A percentile compares a stretch with the other conserved stretches of the same genome.
Evolutionary conservation across 192 early-diverging fungal genomes (phyloP).

Genomic region (Lobosporangium transversale): DNA sequence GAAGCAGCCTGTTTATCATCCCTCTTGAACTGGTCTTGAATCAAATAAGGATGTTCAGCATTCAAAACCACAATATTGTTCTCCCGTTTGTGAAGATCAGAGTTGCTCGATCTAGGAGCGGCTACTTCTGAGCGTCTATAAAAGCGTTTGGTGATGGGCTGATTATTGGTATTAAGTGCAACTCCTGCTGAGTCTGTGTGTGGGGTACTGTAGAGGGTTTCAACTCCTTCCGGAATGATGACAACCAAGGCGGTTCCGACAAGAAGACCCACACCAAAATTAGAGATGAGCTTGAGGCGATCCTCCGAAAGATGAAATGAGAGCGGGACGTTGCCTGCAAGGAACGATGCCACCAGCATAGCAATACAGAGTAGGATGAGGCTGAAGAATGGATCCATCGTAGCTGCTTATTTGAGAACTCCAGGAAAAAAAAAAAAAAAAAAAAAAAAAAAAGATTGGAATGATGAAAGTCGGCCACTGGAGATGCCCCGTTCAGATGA

Average conservation of each 20-base stretch:
- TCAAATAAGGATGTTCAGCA: constrained; percentile 7
- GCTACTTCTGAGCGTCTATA: constrained; percentile 5
- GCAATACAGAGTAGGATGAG: constrained; percentile 72
- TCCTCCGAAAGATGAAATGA: constrained; percentile 80
- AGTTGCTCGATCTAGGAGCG: constrained; percentile 7
- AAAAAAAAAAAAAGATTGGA: no score
- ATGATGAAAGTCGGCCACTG: no score
- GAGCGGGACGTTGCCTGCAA: constrained; percentile 88
- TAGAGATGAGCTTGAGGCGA: constrained; percentile 77
- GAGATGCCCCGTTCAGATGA: no score
- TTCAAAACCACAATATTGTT: constrained; percentile 12
- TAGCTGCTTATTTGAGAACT: not conserved
- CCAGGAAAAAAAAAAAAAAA: no score
- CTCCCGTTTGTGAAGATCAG: constrained; percentile 16
- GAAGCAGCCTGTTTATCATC: not conserved
- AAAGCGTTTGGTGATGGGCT: constrained; percentile 33
- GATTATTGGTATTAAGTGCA: constrained; percentile 2
- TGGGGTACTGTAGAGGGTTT: constrained; percentile 74
- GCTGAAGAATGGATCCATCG: constrained; percentile 66
- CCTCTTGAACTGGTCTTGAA: constrained; percentile 23
- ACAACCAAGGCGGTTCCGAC: constrained; percentile 92
- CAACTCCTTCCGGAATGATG: constrained; percentile 95
- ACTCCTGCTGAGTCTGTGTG: not conserved
- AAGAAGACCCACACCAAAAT: constrained; percentile 91
- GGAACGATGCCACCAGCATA: constrained; percentile 88